phyloP scores from a whole-genome alignment of 768 basidiomycete genomes.

The Mrakia blollopis region DNA sequence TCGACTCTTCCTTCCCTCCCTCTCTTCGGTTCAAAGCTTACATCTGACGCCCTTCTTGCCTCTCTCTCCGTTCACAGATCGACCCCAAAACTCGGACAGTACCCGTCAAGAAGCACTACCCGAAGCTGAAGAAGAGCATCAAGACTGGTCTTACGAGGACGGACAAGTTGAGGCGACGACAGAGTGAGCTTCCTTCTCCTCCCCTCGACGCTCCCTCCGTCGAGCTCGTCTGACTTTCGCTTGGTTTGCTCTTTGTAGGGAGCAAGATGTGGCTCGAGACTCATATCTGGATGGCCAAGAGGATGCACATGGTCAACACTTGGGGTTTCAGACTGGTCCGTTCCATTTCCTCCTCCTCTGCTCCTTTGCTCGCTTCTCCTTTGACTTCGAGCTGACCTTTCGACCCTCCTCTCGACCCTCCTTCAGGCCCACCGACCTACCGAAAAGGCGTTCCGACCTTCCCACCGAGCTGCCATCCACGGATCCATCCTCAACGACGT shows the following conservation, averaged over 20 bases:
- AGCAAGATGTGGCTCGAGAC: constrained; percentile 92
- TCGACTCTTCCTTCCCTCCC: neutral
- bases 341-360: constrained; percentile 12
- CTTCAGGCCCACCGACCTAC: constrained; percentile 74
- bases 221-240: too few species aligned
- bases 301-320: constrained; percentile 87
- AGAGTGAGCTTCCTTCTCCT: constrained; percentile 52
- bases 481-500: constrained; percentile 85
- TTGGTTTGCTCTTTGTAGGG: constrained; percentile 47
- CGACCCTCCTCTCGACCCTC: neutral
- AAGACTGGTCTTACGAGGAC: constrained; percentile 52
- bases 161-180: constrained; percentile 62
- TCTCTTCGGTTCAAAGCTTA: neutral
- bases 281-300: constrained; percentile 94
- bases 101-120: constrained; percentile 56
- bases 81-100: constrained; percentile 49
- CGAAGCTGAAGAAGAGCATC: constrained; percentile 50
- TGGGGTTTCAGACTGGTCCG: constrained; percentile 86
- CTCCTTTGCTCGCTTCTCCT: neutral
- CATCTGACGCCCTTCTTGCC: neutral
- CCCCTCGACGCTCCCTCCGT: too few species aligned
- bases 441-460: constrained; percentile 85
- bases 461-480: constrained; percentile 79
- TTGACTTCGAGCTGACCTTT: neutral
- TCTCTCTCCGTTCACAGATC: constrained; percentile 49